These are phyloP conservation scores for Fragaria iinumae DNA, from an alignment of 306 rosid genomes.

Conservation along the genomic window DNA sequence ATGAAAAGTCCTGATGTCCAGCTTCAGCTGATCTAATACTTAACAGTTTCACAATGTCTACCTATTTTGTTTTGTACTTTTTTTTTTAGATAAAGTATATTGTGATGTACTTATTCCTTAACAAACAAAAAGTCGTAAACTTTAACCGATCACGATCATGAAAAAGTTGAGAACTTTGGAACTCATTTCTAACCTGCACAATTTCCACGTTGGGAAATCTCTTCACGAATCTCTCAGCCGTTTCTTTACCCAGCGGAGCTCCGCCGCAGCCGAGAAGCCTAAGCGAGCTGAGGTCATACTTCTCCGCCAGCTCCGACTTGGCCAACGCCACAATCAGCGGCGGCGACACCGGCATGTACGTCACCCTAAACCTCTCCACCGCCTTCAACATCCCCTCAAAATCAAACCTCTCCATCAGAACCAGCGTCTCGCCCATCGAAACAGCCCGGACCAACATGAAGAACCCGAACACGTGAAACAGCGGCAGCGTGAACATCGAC, in stretches of 20 bases:
- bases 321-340: conserved; percentile 66
- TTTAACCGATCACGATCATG: neutral
- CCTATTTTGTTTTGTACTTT: too few species aligned
- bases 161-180: neutral
- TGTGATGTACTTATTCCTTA: too few species aligned
- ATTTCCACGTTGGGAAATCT: conserved; percentile 58
- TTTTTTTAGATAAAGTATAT: too few species aligned
- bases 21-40: neutral
- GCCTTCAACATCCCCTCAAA: conserved; percentile 61
- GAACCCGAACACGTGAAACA: conserved; percentile 79
- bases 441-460: conserved; percentile 50
- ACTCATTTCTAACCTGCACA: conserved; percentile 38
- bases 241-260: conserved; percentile 73
- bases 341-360: conserved; percentile 73
- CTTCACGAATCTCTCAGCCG: conserved; percentile 39
- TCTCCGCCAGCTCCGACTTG: conserved; percentile 57
- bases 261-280: conserved; percentile 56
- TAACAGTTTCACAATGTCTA: too few species aligned
- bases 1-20: neutral
- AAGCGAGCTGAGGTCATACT: conserved; percentile 68
- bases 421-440: conserved; percentile 56
- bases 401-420: conserved; percentile 66
- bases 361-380: conserved; percentile 55
- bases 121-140: neutral
- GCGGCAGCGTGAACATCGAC: conserved; percentile 48